A percentile compares a stretch with the other conserved stretches of the same genome.
Evolutionary conservation across 192 early-diverging fungal genomes (phyloP).

Genomic region (Gigaspora rosea): DNA sequence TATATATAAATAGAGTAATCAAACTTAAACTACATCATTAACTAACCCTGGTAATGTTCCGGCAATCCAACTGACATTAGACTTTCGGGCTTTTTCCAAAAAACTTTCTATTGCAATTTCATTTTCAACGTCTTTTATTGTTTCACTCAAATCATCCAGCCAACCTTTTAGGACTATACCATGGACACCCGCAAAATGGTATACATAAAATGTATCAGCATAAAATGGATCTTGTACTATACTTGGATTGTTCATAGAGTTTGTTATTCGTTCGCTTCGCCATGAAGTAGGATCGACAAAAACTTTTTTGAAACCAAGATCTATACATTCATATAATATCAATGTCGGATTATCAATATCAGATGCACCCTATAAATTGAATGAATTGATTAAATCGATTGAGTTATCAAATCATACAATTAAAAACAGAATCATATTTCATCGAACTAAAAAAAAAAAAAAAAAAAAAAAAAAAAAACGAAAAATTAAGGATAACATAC

Average conservation of each 20-base stretch:
- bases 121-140: conserved; percentile 1
- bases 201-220: conserved; percentile 63
- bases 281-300: conserved; percentile 27
- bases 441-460: too few relatives aligned
- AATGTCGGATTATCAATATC: conserved; percentile 23
- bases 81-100: not conserved
- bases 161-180: conserved; percentile 61
- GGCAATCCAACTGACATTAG: conserved; percentile 24
- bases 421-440: too few relatives aligned
- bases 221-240: conserved; percentile 63
- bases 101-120: not conserved
- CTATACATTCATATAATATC: conserved; percentile 45
- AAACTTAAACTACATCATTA: not conserved
- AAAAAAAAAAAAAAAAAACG: not conserved
- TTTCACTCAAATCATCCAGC: conserved; percentile 43
- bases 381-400: not conserved
- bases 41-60: conserved; percentile 11
- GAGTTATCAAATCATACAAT: not conserved
- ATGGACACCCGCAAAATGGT: conserved; percentile 72
- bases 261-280: not conserved
- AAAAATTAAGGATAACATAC: not conserved
- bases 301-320: conserved; percentile 37
- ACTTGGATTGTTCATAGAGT: conserved; percentile 35
- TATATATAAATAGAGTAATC: not conserved
- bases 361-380: not conserved